Base-by-base conservation (phyloP, 805 yeast species). In the Brettanomyces sp. region DNA sequence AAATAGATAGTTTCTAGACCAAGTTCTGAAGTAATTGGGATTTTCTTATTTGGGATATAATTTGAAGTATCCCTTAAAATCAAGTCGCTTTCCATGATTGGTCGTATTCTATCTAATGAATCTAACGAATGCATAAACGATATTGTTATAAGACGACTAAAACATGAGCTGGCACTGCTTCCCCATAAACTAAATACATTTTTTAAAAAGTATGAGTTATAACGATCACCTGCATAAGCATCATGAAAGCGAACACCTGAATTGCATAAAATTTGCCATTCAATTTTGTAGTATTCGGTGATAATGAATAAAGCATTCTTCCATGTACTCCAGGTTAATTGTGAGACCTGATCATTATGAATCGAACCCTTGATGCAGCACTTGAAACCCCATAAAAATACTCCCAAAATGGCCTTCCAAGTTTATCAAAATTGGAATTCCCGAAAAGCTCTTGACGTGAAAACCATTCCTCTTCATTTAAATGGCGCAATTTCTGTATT, bases 311-410 rank as follows among this genome's bases (percentile, higher is more conserved):
- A 14, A 40, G 39, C 23, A 23, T 44, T 36, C 36, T 44, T 38
- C 47, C 47, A 44, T 7, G 22, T 8, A 18, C n/a, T 21, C 47
- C 47, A 44, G n/a, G 34, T 24, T 11, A 34, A 18, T 36, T 25
- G 32, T 18, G n/a, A 44, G 14, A 34, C 12, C 34, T 34, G 28
- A 22, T 33, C 32, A 13, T 18, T 21, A 9, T 44, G 18, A 11
- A 23, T 40, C 36, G 18, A 25, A 5, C 45, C 45, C 18, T 36
- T 21, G 14, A 36, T 22, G 4, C 28, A 8, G 36, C 48, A 47
- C 35, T 47, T 45, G 21, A 45, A 47, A 5, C 40, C 14, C 34
- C 44, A 42, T 9, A 45, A 35, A 41, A 47, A 35, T 45, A 47
- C 25, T 32, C 42, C 50, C 50, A 47, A 12, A 40, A 30, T 14